Conservation (phyloP, 345 rosid species). For the Psidium friedrichsthalianum region DNA sequence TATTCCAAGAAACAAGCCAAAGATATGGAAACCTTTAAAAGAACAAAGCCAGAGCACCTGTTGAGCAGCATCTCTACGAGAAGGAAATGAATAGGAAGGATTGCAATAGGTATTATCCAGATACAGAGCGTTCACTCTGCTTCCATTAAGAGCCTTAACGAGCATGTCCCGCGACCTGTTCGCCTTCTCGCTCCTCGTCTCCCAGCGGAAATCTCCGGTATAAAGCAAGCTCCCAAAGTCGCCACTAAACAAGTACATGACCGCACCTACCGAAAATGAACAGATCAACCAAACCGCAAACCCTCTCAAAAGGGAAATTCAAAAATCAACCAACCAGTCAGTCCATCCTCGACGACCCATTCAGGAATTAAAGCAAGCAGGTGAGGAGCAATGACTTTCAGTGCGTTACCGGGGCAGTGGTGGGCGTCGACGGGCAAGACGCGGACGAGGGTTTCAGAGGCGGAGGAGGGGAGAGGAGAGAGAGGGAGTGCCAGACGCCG, state of each 20-base stretch:
- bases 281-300: not conserved
- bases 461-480: slow-evolving; percentile 34
- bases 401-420: slow-evolving; percentile 57
- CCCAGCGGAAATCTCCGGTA: slow-evolving; percentile 83
- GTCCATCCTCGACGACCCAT: not conserved
- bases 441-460: slow-evolving; percentile 16
- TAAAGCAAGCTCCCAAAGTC: slow-evolving; percentile 61
- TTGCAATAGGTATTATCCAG: slow-evolving; percentile 77
- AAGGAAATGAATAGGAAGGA: slow-evolving; percentile 50
- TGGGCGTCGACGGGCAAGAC: slow-evolving; percentile 60
- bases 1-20: not conserved
- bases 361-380: slow-evolving; percentile 2
- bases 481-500: slow-evolving; percentile 46
- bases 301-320: not conserved
- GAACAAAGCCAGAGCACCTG: slow-evolving; percentile 21
- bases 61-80: slow-evolving; percentile 41
- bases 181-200: slow-evolving; percentile 13
- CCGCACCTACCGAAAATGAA: slow-evolving; percentile 26
- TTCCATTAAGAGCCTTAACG: slow-evolving; percentile 25
- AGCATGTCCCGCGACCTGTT: slow-evolving; percentile 25
- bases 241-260: slow-evolving; percentile 74
- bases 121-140: slow-evolving; percentile 36
- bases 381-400: not conserved
- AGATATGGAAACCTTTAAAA: not conserved
- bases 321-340: not conserved